These are phyloP conservation scores for Coemansia sp. DNA, from an alignment of 192 early-diverging fungal species.

Conservation along the genomic window DNA sequence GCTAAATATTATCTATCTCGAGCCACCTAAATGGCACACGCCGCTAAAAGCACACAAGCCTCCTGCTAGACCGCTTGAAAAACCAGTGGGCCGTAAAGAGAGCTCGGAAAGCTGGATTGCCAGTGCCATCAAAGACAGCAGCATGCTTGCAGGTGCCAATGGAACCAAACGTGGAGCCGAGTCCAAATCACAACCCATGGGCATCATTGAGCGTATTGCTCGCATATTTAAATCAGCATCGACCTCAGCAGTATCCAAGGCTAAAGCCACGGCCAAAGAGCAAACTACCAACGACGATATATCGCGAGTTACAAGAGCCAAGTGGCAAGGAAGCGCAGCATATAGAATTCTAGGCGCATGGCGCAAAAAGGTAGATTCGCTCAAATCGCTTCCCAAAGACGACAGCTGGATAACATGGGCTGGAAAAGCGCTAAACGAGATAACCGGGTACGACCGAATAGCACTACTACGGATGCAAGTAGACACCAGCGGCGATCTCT, in stretches of 20 bases:
- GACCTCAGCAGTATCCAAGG: too few relatives aligned
- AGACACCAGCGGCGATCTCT: constrained; percentile 41
- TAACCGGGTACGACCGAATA: constrained; percentile 70
- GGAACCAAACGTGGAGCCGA: background rate
- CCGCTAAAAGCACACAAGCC: constrained; percentile 12
- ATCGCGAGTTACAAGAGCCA: constrained; percentile 14
- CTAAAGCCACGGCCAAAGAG: background rate
- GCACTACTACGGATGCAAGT: constrained; percentile 66
- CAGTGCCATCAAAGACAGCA: too few relatives aligned
- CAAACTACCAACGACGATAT: background rate
- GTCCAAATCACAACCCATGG: background rate
- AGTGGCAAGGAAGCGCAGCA: constrained; percentile 14
- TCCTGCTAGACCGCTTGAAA: background rate
- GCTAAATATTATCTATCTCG: constrained; percentile 42
- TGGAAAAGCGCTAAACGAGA: constrained; percentile 59
- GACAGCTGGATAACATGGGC: constrained; percentile 44
- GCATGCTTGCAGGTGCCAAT: too few relatives aligned
- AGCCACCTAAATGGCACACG: constrained; percentile 44
- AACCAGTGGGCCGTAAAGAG: too few relatives aligned
- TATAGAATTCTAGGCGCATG: constrained; percentile 9
- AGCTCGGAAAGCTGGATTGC: too few relatives aligned
- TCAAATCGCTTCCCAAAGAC: constrained; percentile 29
- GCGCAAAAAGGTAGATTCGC: constrained; percentile 2
- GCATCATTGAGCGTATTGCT: background rate
- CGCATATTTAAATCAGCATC: background rate